These are phyloP conservation scores for Setomelanomma holmii DNA, from an alignment of 2,329 filamentous ascomycete genomes.

Conservation along the genomic window DNA sequence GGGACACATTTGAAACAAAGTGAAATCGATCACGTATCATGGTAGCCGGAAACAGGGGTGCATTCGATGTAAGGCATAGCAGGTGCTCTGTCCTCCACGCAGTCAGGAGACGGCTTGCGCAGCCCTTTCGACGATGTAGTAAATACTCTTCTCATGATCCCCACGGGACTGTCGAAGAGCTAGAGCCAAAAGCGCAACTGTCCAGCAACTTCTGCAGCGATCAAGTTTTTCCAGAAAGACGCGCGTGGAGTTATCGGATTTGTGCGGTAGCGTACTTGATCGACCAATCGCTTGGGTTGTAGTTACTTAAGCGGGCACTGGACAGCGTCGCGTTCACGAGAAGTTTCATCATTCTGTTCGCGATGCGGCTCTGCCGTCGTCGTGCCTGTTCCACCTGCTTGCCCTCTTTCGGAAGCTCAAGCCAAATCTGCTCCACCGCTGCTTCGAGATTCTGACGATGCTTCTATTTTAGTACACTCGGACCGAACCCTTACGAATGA, in stretches of 20 bases:
- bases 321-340: not conserved
- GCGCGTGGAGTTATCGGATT: constrained; percentile 1
- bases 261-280: not conserved
- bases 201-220: not conserved
- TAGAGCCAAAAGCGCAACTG: not conserved
- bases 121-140: no score
- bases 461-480: constrained; percentile 2
- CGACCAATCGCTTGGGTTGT: not conserved
- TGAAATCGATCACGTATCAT: no score
- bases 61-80: no score
- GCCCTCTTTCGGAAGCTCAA: not conserved
- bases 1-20: no score
- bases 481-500: constrained; percentile 3
- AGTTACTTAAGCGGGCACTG: constrained; percentile 1
- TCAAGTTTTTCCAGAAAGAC: not conserved
- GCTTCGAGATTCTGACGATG: not conserved
- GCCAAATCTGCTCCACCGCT: not conserved
- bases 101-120: no score
- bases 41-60: no score
- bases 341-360: constrained; percentile 2
- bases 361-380: not conserved
- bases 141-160: not conserved
- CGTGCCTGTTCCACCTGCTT: not conserved
- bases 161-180: not conserved
- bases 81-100: no score